These are phyloP conservation scores for Euphorbia tirucalli DNA, from an alignment of 345 rosid genomes.

Conservation along the genomic window DNA sequence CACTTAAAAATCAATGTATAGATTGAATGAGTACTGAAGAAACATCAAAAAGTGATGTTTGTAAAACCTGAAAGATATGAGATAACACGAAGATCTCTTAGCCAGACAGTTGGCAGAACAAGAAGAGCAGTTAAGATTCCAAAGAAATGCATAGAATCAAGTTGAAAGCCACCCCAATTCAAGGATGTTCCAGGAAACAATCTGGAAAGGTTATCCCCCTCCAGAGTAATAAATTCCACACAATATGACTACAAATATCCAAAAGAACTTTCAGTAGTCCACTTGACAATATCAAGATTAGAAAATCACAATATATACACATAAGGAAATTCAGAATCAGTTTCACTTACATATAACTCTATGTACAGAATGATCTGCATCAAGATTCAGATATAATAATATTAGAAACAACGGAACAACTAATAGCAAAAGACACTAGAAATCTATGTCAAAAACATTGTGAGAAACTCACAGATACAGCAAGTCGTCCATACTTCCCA, in stretches of 20 bases:
- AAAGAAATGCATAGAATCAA: constrained; percentile 75
- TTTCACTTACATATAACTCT: constrained; percentile 72
- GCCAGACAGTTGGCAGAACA: constrained; percentile 84
- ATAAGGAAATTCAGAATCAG: not conserved
- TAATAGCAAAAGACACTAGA: not conserved
- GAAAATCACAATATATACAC: not conserved
- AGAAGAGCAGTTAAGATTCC: constrained; percentile 67
- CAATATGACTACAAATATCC: constrained; percentile 60
- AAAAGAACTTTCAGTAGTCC: constrained; percentile 16
- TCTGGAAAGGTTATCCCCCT: constrained; percentile 84
- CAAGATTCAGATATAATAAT: constrained; percentile 21
- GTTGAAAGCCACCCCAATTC: constrained; percentile 48
- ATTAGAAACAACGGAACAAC: constrained; percentile 19
- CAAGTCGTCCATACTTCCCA: constrained; percentile 81
- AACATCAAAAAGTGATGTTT: not conserved
- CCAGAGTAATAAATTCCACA: constrained; percentile 85
- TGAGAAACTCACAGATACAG: constrained; percentile 57
- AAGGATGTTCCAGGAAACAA: constrained; percentile 79
- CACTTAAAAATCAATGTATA: constrained; percentile 10
- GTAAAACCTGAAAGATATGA: constrained; percentile 82
- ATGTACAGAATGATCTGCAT: constrained; percentile 75
- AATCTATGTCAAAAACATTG: not conserved
- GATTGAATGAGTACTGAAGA: constrained; percentile 1
- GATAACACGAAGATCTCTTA: constrained; percentile 70
- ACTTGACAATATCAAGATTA: constrained; percentile 8